A percentile compares a stretch with the other conserved stretches of the same genome.
Evolutionary conservation across 768 basidiomycete species (phyloP).

Genomic region (Coprinopsis cinerea): DNA sequence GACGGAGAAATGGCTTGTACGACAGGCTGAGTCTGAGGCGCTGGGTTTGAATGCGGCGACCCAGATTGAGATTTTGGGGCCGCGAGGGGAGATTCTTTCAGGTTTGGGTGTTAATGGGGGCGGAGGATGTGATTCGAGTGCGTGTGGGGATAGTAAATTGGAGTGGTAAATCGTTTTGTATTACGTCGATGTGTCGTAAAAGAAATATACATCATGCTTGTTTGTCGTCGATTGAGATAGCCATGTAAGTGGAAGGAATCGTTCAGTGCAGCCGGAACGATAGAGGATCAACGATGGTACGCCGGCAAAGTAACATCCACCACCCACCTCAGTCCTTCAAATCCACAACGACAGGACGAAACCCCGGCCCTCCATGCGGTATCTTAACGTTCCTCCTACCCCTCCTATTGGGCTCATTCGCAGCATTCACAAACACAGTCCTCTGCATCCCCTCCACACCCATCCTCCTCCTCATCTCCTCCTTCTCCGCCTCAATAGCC

Average conservation of each 20-base stretch:
- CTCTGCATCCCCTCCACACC: slow-evolving; percentile 3
- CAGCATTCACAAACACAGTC: slow-evolving; percentile 43
- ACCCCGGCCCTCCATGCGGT: slow-evolving; percentile 34
- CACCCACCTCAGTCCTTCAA: slow-evolving; percentile 35
- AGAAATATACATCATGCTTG: too few species aligned
- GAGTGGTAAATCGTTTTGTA: slow-evolving; percentile 20
- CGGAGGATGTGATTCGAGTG: neutral
- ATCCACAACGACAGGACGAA: slow-evolving; percentile 40
- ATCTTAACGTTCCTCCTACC: slow-evolving; percentile 18
- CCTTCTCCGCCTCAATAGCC: neutral
- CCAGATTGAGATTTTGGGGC: slow-evolving; percentile 25
- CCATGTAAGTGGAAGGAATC: too few species aligned
- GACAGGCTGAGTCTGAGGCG: slow-evolving; percentile 42
- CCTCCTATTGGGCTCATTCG: slow-evolving; percentile 31
- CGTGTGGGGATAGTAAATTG: slow-evolving; percentile 13
- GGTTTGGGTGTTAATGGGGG: neutral
- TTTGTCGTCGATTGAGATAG: too few species aligned
- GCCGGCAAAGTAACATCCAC: too few species aligned
- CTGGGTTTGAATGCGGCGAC: slow-evolving; percentile 23
- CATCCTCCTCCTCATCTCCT: neutral
- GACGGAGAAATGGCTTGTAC: slow-evolving; percentile 59
- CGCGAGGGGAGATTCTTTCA: neutral
- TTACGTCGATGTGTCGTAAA: too few species aligned
- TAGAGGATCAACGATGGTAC: too few species aligned
- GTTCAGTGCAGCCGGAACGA: too few species aligned